A percentile compares a stretch with the other conserved stretches of the same genome.
These are phyloP conservation scores for Cladosporium austrohemisphaericum DNA, from an alignment of 2,329 filamentous ascomycete species.

Conservation along the genomic window DNA sequence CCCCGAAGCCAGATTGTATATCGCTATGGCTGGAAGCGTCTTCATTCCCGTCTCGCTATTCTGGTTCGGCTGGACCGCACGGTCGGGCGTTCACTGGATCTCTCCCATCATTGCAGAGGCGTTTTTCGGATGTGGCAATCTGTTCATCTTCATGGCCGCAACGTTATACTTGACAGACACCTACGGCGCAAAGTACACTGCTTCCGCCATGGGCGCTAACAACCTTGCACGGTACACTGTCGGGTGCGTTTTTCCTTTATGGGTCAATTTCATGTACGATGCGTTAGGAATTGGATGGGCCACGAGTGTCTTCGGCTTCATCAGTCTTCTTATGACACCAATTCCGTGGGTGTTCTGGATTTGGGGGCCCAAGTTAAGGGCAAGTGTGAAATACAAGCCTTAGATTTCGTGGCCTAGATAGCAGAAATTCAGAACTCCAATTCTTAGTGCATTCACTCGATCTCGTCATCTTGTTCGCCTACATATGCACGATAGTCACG, in stretches of 20 bases:
- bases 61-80: conserved; percentile 36
- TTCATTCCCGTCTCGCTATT: conserved; percentile 27
- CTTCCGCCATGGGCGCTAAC: conserved; percentile 56
- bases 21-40: conserved; percentile 17
- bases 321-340: conserved; percentile 35
- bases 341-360: conserved; percentile 37
- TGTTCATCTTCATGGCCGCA: conserved; percentile 36
- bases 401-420: too few relatives aligned
- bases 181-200: conserved; percentile 50
- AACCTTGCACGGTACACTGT: conserved; percentile 54
- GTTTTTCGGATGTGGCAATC: conserved; percentile 35
- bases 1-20: conserved; percentile 16
- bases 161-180: conserved; percentile 50
- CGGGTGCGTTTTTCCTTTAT: conserved; percentile 57
- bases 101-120: conserved; percentile 37
- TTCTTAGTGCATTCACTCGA: too few relatives aligned
- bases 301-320: conserved; percentile 36
- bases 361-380: conserved; percentile 33
- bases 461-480: too few relatives aligned
- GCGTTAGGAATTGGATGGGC: conserved; percentile 38
- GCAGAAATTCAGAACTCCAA: too few relatives aligned
- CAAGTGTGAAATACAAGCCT: conserved; percentile 27
- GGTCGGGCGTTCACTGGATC: conserved; percentile 33
- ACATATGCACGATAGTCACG: too few relatives aligned
- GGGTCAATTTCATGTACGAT: conserved; percentile 36